phyloP scores from a whole-genome alignment of 352 stramenopile genomes.

The Hyaloperonospora brassicae region DNA sequence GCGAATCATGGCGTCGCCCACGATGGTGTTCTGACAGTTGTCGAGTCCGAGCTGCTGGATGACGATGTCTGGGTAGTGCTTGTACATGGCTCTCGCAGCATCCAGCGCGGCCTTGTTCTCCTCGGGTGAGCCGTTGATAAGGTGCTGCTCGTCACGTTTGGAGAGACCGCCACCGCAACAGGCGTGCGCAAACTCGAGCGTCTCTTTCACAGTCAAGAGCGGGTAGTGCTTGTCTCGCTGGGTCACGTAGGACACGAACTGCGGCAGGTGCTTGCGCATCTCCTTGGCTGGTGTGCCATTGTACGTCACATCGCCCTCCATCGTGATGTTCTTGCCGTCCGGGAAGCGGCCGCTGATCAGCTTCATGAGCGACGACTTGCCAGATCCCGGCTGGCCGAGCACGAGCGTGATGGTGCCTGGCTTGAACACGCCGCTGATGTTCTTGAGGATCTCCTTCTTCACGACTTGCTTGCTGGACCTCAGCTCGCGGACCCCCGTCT shows the following conservation, averaged over 20 bases:
- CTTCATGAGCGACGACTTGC: constrained; percentile 51
- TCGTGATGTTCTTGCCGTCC: constrained; percentile 21
- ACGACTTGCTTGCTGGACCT: too few species aligned
- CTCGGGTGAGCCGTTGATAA: too few species aligned
- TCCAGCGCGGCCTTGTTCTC: too few species aligned
- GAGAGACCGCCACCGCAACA: constrained; percentile 23
- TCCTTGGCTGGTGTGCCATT: constrained; percentile 22
- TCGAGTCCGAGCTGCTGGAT: too few species aligned
- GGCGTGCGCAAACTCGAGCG: constrained; percentile 34
- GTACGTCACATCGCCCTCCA: constrained; percentile 37
- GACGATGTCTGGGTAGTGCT: too few species aligned
- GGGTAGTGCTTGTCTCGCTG: constrained; percentile 40
- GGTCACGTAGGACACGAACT: constrained; percentile 36
- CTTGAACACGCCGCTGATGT: too few species aligned
- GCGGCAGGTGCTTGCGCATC: constrained; percentile 13
- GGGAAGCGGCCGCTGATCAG: constrained; percentile 35
- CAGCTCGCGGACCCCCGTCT: too few species aligned
- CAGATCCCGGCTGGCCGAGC: constrained; percentile 36
- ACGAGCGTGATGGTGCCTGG: too few species aligned
- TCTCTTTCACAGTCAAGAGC: constrained; percentile 44
- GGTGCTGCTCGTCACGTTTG: constrained; percentile 11
- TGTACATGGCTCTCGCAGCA: too few species aligned
- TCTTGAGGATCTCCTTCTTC: too few species aligned
- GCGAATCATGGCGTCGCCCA: too few species aligned
- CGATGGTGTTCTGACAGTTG: too few species aligned